A percentile compares a stretch with the other conserved stretches of the same genome.
phyloP scores from a whole-genome alignment of 2,329 filamentous ascomycete genomes.

The Stachybotrys chlorohalonatus region DNA sequence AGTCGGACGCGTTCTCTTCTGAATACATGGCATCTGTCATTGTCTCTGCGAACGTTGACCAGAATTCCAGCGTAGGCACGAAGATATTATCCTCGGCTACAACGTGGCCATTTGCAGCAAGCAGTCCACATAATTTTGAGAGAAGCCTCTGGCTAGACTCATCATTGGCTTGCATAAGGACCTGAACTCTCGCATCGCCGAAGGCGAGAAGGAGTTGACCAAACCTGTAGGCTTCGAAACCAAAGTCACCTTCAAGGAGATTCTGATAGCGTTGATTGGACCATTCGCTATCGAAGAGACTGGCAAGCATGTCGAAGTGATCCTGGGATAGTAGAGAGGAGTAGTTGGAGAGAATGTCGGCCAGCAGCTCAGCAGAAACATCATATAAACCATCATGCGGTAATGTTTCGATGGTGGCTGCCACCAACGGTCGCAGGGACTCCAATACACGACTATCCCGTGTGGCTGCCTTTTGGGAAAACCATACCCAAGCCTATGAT shows the following conservation, averaged over 20 bases:
- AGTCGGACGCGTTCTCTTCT: slow-evolving; percentile 31
- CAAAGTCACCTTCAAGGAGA: slow-evolving; percentile 50
- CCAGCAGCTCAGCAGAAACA: slow-evolving; percentile 53
- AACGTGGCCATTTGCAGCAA: slow-evolving; percentile 56
- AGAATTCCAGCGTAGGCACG: slow-evolving; percentile 68
- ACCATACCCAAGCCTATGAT: slow-evolving; percentile 61
- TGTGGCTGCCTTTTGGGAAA: slow-evolving; percentile 56
- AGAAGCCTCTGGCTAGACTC: slow-evolving; percentile 45
- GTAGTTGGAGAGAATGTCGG: slow-evolving; percentile 56
- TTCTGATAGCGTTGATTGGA: slow-evolving; percentile 44
- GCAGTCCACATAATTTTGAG: slow-evolving; percentile 51
- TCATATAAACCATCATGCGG: slow-evolving; percentile 49
- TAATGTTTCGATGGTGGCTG: slow-evolving; percentile 52
- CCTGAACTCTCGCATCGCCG: slow-evolving; percentile 54
- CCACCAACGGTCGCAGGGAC: slow-evolving; percentile 50
- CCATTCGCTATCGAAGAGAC: slow-evolving; percentile 53
- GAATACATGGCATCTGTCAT: slow-evolving; percentile 50
- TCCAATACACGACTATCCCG: slow-evolving; percentile 47
- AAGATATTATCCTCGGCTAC: slow-evolving; percentile 69
- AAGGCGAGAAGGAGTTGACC: slow-evolving; percentile 60
- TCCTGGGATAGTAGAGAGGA: slow-evolving; percentile 50
- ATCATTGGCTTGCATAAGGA: slow-evolving; percentile 45
- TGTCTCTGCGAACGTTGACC: slow-evolving; percentile 67
- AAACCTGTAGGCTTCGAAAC: slow-evolving; percentile 56
- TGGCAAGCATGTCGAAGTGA: slow-evolving; percentile 48